Conservation (phyloP, 129 eudicot genomes). For the Arctium lappa region DNA sequence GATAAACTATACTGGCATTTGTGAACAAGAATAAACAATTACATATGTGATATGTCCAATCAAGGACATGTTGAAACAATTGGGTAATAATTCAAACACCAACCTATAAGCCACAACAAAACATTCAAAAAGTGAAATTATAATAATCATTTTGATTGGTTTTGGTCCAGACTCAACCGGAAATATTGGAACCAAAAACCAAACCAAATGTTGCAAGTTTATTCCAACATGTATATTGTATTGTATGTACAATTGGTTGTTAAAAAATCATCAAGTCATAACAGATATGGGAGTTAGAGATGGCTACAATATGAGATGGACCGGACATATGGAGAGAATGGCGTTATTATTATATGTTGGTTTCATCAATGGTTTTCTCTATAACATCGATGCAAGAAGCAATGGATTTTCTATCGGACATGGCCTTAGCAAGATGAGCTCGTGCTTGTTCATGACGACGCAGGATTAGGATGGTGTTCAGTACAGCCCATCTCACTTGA, state of each 20-base stretch:
- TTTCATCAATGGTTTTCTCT: slow-evolving; percentile 53
- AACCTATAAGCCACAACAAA: neutral
- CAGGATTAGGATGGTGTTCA: slow-evolving; percentile 58
- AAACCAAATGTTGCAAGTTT: neutral
- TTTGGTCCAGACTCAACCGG: no score
- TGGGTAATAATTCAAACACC: neutral
- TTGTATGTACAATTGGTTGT: neutral
- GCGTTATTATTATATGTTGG: slow-evolving; percentile 21
- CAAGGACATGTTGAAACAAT: no score
- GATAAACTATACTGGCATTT: no score
- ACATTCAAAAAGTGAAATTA: neutral
- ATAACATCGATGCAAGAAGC: slow-evolving; percentile 65
- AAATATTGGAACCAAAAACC: no score
- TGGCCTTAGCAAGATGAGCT: slow-evolving; percentile 60
- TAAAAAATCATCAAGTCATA: neutral
- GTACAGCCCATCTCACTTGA: slow-evolving; percentile 89
- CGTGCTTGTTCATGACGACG: slow-evolving; percentile 74
- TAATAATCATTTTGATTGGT: neutral
- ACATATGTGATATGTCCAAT: no score
- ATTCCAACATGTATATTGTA: neutral
- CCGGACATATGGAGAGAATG: neutral
- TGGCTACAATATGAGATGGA: neutral
- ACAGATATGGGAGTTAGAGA: neutral
- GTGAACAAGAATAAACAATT: no score
- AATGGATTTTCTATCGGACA: slow-evolving; percentile 67